phyloP scores from a whole-genome alignment of 2,329 filamentous ascomycete genomes.

The Ophiostoma ips region DNA sequence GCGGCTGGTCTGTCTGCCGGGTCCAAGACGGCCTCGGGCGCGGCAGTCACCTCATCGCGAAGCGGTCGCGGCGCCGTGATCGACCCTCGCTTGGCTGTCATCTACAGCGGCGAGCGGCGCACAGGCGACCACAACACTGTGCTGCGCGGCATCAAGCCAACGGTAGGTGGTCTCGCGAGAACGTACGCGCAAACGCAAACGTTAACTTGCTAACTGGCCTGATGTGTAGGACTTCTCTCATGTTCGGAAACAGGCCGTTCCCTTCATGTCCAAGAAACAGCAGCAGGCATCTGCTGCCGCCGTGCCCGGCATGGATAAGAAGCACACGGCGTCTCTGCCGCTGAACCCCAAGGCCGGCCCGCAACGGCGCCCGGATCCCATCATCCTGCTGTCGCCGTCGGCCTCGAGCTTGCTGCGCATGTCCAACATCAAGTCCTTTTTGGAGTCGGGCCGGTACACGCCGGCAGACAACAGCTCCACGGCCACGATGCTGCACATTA shows the following conservation, averaged over 20 bases:
- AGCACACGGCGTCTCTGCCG: constrained; percentile 31
- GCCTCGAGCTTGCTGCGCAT: constrained; percentile 89
- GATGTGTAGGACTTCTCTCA: constrained; percentile 74
- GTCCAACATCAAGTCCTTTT: constrained; percentile 90
- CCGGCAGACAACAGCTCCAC: constrained; percentile 59
- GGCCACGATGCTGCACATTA: constrained; percentile 73
- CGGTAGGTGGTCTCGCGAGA: constrained; percentile 41
- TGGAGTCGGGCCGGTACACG: constrained; percentile 69
- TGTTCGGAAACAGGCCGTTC: constrained; percentile 70
- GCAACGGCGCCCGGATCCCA: constrained; percentile 54
- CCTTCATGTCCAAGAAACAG: constrained; percentile 55
- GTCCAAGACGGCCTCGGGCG: constrained; percentile 22
- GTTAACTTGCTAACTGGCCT: neutral
- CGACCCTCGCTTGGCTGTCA: constrained; percentile 71
- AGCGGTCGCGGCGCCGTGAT: constrained; percentile 48
- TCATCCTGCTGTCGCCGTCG: constrained; percentile 92
- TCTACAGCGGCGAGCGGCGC: constrained; percentile 80
- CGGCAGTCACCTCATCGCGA: constrained; percentile 33
- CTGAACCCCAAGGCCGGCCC: constrained; percentile 36
- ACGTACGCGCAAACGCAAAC: too few species aligned
- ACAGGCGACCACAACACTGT: constrained; percentile 89
- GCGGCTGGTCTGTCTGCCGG: constrained; percentile 6
- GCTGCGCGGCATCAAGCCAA: constrained; percentile 74
- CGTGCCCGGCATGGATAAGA: constrained; percentile 26
- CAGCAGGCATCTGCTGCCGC: constrained; percentile 20